Evolutionary conservation across 1,284 basidiomycete species (phyloP).

Genomic region (Ceratobasidium sp.): DNA sequence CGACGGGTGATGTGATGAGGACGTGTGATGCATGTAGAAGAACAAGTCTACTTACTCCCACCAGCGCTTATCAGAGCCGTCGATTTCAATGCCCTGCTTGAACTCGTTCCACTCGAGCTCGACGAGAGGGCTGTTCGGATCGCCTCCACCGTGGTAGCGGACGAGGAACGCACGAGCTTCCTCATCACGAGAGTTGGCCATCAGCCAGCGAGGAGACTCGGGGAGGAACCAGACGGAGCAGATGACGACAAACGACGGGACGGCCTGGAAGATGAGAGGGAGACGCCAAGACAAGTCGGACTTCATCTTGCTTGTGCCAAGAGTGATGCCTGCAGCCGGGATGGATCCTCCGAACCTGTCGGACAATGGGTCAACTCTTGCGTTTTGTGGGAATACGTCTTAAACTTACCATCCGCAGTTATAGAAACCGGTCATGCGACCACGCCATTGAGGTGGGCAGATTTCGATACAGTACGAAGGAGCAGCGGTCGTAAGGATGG

Average conservation of each 20-base stretch:
- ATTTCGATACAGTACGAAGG: slow-evolving; percentile 65
- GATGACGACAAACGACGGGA: slow-evolving; percentile 48
- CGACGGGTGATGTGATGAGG: too few species aligned
- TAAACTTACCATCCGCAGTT: slow-evolving; percentile 58
- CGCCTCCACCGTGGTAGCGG: slow-evolving; percentile 52
- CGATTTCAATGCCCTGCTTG: slow-evolving; percentile 62
- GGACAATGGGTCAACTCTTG: slow-evolving; percentile 45
- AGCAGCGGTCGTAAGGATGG: slow-evolving; percentile 61
- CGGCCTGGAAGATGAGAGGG: slow-evolving; percentile 52
- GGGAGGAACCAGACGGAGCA: slow-evolving; percentile 49
- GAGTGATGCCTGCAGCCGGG: slow-evolving; percentile 54
- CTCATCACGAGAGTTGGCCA: slow-evolving; percentile 49
- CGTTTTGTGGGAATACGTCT: slow-evolving; percentile 14
- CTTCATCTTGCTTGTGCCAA: slow-evolving; percentile 53
- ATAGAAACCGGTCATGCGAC: slow-evolving; percentile 65
- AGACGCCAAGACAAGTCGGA: slow-evolving; percentile 53
- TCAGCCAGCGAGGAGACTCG: slow-evolving; percentile 49
- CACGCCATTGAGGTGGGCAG: slow-evolving; percentile 72
- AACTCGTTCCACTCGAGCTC: slow-evolving; percentile 68
- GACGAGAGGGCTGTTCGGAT: slow-evolving; percentile 51
- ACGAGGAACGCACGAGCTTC: slow-evolving; percentile 51
- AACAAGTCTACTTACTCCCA: slow-evolving; percentile 55
- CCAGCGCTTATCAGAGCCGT: slow-evolving; percentile 72
- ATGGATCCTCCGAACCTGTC: slow-evolving; percentile 52
- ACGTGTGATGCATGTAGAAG: too few species aligned